A percentile compares a stretch with the other conserved stretches of the same genome.
Conservation (phyloP, 805 yeast species). For the Metschnikowia chrysomelidarum region DNA sequence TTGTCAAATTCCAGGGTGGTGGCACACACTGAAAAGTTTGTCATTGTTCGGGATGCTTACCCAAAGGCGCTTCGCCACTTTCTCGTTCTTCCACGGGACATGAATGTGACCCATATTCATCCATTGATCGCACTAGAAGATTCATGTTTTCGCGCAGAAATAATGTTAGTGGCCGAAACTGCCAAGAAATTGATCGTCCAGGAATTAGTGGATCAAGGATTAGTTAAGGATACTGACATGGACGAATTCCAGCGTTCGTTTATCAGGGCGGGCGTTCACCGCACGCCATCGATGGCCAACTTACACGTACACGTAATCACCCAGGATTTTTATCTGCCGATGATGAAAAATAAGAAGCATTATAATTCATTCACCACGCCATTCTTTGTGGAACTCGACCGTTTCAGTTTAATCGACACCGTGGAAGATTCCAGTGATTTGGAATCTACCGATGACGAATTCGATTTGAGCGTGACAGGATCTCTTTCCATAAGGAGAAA, state of each 20-base stretch:
- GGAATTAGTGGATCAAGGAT: slow-evolving; percentile 24
- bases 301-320: slow-evolving; percentile 74
- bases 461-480: slow-evolving; percentile 2
- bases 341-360: slow-evolving; percentile 61
- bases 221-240: slow-evolving; percentile 15
- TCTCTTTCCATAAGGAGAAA: too few species aligned
- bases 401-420: slow-evolving; percentile 1
- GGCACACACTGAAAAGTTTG: slow-evolving; percentile 49
- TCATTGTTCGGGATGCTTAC: slow-evolving; percentile 57
- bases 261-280: slow-evolving; percentile 62
- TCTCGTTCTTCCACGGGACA: slow-evolving; percentile 56
- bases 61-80: slow-evolving; percentile 65
- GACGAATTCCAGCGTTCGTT: slow-evolving; percentile 23
- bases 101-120: slow-evolving; percentile 38
- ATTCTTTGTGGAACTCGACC: slow-evolving; percentile 59
- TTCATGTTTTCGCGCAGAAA: slow-evolving; percentile 25
- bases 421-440: slow-evolving; percentile 1
- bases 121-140: slow-evolving; percentile 51
- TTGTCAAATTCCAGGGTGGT: slow-evolving; percentile 48
- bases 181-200: slow-evolving; percentile 33
- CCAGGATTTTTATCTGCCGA: slow-evolving; percentile 53
- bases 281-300: slow-evolving; percentile 67
- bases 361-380: slow-evolving; percentile 67
- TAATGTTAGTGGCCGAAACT: slow-evolving; percentile 34
- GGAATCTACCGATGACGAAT: slow-evolving; percentile 1